Percentiles rank a stretch among this genome's conserved stretches.
Evolutionary conservation across 2,329 filamentous ascomycete genomes (phyloP).

Genomic region (Fusarium decemcellulare): DNA sequence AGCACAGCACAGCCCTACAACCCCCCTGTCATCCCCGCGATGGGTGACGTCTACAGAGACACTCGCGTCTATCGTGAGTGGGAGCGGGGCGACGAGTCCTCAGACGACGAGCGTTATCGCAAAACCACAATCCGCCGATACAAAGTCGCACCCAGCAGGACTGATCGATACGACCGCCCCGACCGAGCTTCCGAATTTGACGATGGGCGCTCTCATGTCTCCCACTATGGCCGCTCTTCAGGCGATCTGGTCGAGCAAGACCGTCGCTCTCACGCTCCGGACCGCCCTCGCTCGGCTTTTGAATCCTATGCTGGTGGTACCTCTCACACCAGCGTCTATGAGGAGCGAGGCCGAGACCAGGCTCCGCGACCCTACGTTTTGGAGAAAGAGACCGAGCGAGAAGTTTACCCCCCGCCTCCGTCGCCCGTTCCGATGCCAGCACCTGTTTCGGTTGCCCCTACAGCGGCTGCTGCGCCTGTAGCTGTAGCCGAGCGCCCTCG

Average conservation of each 20-base stretch:
- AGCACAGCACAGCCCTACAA: constrained; percentile 26
- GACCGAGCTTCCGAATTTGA: constrained; percentile 60
- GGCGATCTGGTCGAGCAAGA: constrained; percentile 60
- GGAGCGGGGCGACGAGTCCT: constrained; percentile 51
- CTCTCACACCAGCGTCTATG: constrained; percentile 59
- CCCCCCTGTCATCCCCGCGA: constrained; percentile 44
- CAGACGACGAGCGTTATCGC: constrained; percentile 62
- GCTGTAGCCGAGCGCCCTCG: constrained; percentile 43
- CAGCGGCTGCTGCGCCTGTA: constrained; percentile 32
- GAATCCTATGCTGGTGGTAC: constrained; percentile 58
- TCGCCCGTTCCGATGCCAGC: constrained; percentile 45
- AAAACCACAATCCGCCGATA: constrained; percentile 67
- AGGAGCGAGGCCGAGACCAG: constrained; percentile 58
- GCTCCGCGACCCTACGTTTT: constrained; percentile 40
- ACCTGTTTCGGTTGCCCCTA: constrained; percentile 13
- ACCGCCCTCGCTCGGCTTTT: constrained; percentile 66
- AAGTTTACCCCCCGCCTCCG: constrained; percentile 41
- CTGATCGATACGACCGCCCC: constrained; percentile 57
- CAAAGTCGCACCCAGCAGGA: constrained; percentile 61
- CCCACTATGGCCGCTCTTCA: constrained; percentile 55
- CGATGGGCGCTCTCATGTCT: constrained; percentile 62
- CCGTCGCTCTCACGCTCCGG: constrained; percentile 61
- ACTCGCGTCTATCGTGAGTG: constrained; percentile 53
- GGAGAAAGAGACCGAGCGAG: constrained; percentile 43
- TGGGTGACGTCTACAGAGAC: constrained; percentile 53